Conservation (phyloP, 2,329 filamentous ascomycete genomes). For the Penicillium sp. region DNA sequence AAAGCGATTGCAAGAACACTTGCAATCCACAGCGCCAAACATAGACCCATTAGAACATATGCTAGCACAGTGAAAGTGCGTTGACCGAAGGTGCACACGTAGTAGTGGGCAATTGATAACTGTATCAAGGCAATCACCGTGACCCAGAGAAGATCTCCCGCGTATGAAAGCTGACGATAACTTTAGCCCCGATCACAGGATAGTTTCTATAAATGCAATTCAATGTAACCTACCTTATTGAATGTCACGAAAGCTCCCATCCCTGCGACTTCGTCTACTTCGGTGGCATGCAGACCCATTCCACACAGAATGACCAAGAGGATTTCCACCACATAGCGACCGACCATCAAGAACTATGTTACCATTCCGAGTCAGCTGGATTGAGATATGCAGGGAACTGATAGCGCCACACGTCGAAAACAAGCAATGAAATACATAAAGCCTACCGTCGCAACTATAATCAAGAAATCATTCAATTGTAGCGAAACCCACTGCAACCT, state of each 20-base stretch:
- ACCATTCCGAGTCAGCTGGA: background rate
- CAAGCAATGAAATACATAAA: background rate
- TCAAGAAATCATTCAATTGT: constrained; percentile 21
- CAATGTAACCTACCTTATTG: constrained; percentile 12
- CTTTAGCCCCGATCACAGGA: too few relatives aligned
- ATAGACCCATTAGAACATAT: constrained; percentile 12
- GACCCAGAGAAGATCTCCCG: constrained; percentile 21
- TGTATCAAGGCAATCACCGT: constrained; percentile 14
- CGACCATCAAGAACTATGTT: constrained; percentile 14
- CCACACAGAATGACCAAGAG: constrained; percentile 18
- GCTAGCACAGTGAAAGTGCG: constrained; percentile 8
- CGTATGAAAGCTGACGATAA: constrained; percentile 16
- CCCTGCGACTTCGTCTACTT: constrained; percentile 13
- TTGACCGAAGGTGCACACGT: constrained; percentile 14
- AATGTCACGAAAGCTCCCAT: constrained; percentile 10
- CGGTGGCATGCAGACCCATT: constrained; percentile 18
- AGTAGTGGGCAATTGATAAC: constrained; percentile 19
- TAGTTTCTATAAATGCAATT: background rate
- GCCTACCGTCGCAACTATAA: constrained; percentile 17
- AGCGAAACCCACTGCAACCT: constrained; percentile 9
- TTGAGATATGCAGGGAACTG: background rate
- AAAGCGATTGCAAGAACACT: constrained; percentile 20
- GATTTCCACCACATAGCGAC: constrained; percentile 23
- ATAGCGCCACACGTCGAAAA: background rate
- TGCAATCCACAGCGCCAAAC: constrained; percentile 15